A percentile compares a stretch with the other conserved stretches of the same genome.
phyloP scores from a whole-genome alignment of 75 land plant genomes.

The Picea glauca region DNA sequence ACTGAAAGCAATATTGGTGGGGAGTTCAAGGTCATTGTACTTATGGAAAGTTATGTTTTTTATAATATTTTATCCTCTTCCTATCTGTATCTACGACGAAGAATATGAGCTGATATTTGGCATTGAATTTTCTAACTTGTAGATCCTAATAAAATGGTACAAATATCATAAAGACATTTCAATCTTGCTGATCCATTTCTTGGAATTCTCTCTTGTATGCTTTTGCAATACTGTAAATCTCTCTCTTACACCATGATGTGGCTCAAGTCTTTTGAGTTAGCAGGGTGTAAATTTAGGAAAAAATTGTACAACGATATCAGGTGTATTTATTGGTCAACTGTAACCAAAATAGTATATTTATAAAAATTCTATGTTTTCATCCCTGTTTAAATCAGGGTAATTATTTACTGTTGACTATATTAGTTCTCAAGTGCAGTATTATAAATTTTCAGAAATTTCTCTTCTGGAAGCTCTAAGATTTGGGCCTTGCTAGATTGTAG shows the following conservation, averaged over 20 bases:
- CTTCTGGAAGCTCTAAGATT: too few relatives aligned
- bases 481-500: too few relatives aligned
- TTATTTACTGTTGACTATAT: too few relatives aligned
- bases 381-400: too few relatives aligned
- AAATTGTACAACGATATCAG: background rate
- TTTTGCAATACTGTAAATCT: background rate
- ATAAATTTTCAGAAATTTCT: too few relatives aligned
- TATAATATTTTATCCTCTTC: background rate
- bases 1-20: background rate
- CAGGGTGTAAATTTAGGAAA: background rate
- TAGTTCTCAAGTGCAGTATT: too few relatives aligned
- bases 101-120: constrained; percentile 4
- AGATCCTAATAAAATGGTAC: background rate
- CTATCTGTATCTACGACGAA: background rate
- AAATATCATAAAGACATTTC: background rate
- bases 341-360: background rate
- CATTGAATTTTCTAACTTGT: background rate
- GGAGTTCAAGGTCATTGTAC: background rate
- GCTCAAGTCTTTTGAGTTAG: background rate
- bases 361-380: too few relatives aligned
- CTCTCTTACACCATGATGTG: background rate
- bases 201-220: background rate
- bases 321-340: background rate
- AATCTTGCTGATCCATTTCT: background rate
- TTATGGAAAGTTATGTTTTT: background rate